Base-by-base conservation (phyloP, 1,284 basidiomycete genomes). In the Ganoderma leucocontextum region DNA sequence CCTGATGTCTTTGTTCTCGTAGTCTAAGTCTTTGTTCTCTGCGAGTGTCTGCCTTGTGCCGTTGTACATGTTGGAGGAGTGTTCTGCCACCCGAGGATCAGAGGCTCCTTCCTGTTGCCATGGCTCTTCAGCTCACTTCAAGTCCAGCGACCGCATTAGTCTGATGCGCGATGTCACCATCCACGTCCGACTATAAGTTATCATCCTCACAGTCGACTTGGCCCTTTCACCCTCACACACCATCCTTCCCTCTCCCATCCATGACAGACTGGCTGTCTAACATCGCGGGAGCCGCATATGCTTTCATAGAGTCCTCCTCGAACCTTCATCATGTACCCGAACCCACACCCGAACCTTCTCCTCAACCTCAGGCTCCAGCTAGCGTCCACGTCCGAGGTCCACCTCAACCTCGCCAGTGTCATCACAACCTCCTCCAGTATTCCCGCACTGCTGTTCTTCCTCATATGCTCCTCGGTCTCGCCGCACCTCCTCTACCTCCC, bases 391-490 rank as follows among this genome's bases (percentile, higher is more conserved):
- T 33, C 8, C 35, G 10, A 39, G 10, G 10, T 22, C 33, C 38
- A 38, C 57, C 36, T 22, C 19, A 22, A 22, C 25, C 53, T 15
- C 58, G 35, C 22, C 62, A 47, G 17, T 62, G 58, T 6, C 70
- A 66, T 60, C 68, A 66, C 53, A 73, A 85, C 74, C 63, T 72
- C 78, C 68, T 89, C 88, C 49, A 8, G n/a, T 72, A 72, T 72
- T 76, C 89, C 4, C 80, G 80, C 35, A 78, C 81, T 59, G 84
- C 85, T 19, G 75, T 64, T 7, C 83, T 91, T 25, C 89, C 90
- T 0, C 67, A 65, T 8, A 85, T 91, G 81, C 73, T 72, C 19
- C 77, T 82, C 52, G 78, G 79, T 64, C 70, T 77, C 25, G 73
- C 72, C 53, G 78, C 81, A n/a, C 80, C 81, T 2, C 55, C 70